Percentiles rank a stretch among this genome's conserved stretches.
Evolutionary conservation across 352 stramenopile genomes (phyloP).

Genomic region (Pythium vanterpoolii): DNA sequence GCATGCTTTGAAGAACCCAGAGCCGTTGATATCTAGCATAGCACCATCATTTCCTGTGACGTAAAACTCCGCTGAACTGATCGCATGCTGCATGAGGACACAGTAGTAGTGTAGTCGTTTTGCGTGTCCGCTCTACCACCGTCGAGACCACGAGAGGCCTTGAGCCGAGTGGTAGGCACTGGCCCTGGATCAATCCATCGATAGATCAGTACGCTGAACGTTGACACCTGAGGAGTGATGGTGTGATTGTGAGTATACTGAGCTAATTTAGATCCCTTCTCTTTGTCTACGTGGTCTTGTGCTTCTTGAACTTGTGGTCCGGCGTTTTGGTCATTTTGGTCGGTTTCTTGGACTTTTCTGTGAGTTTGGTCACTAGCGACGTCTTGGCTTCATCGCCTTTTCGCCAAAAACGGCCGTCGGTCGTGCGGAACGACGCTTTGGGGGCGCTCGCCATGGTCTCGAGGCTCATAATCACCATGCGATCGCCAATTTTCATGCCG

Average conservation of each 20-base stretch:
- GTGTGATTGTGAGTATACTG: neutral
- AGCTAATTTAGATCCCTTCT: constrained; percentile 21
- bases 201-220: too few relatives aligned
- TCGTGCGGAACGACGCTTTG: constrained; percentile 89
- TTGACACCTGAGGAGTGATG: too few relatives aligned
- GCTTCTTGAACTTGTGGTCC: constrained; percentile 21
- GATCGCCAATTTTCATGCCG: constrained; percentile 84
- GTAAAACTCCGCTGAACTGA: neutral
- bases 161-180: too few relatives aligned
- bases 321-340: too few relatives aligned
- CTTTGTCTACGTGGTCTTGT: constrained; percentile 13
- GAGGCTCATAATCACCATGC: constrained; percentile 92
- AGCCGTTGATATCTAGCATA: neutral
- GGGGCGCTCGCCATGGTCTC: constrained; percentile 84
- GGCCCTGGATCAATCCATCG: too few relatives aligned
- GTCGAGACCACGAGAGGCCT: too few relatives aligned
- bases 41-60: neutral
- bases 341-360: constrained; percentile 44
- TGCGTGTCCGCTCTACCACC: too few relatives aligned
- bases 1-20: neutral
- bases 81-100: neutral
- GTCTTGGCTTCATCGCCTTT: constrained; percentile 87
- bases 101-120: too few relatives aligned
- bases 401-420: constrained; percentile 84
- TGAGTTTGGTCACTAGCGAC: constrained; percentile 76